Evolutionary conservation across 768 basidiomycete species (phyloP).

Genomic region (Rhizopogon vinicolor): DNA sequence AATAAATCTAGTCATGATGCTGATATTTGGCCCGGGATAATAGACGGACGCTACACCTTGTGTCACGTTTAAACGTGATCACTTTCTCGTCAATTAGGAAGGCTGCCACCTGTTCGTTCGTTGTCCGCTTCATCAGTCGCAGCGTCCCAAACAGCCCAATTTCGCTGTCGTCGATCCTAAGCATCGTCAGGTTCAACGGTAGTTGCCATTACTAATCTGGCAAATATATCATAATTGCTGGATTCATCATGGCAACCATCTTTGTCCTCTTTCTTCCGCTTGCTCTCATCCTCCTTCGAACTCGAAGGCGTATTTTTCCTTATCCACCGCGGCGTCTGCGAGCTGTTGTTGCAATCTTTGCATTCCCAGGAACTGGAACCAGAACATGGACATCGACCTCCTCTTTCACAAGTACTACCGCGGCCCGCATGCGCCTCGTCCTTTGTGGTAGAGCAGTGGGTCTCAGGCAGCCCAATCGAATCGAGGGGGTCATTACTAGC

Average conservation of each 20-base stretch:
- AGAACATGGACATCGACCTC: background rate
- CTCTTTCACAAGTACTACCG: conserved; percentile 2
- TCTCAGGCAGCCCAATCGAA: conserved; percentile 4
- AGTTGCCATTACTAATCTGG: no score
- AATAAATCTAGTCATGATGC: conserved; percentile 28
- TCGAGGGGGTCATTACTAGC: conserved; percentile 6
- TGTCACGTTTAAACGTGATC: conserved; percentile 66
- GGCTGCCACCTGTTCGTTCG: conserved; percentile 47
- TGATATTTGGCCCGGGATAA: conserved; percentile 48
- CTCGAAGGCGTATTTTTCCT: conserved; percentile 10
- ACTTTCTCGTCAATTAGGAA: conserved; percentile 69
- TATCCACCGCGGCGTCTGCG: conserved; percentile 3
- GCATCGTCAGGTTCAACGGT: no score
- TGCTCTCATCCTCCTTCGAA: conserved; percentile 5
- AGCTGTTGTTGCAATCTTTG: background rate
- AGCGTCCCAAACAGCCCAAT: conserved; percentile 65
- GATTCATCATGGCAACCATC: no score
- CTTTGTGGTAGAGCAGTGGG: background rate
- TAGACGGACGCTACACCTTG: conserved; percentile 62
- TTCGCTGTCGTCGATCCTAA: conserved; percentile 39
- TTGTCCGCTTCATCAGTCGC: conserved; percentile 53
- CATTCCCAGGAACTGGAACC: background rate
- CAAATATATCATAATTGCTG: no score
- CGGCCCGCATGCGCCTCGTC: conserved; percentile 1
- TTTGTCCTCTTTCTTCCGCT: conserved; percentile 2